phyloP scores from a whole-genome alignment of 768 basidiomycete species.

The Clitopilus hobsonii region DNA sequence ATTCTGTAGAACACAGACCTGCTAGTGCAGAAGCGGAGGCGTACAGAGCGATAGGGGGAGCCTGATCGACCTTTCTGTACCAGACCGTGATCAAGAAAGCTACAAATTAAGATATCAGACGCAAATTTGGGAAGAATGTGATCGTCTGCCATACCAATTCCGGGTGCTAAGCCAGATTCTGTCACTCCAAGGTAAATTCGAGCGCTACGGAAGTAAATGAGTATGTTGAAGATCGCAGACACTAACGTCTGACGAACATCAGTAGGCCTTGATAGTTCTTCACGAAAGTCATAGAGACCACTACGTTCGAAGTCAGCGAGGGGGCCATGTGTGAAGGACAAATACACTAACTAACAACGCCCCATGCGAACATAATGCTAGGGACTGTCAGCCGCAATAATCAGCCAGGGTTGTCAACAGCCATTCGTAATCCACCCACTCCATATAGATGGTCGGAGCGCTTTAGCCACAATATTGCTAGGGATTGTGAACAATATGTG shows the following conservation, averaged over 20 bases:
- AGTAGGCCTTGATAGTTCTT: slow-evolving; percentile 19
- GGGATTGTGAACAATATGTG: background rate
- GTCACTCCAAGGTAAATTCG: slow-evolving; percentile 20
- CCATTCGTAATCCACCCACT: slow-evolving; percentile 8
- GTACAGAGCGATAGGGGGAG: slow-evolving; percentile 48
- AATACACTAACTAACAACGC: slow-evolving; percentile 17
- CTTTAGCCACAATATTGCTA: slow-evolving; percentile 20
- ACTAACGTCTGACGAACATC: slow-evolving; percentile 18
- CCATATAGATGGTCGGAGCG: slow-evolving; percentile 22
- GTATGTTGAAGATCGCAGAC: too few relatives aligned
- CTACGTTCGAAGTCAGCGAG: slow-evolving; percentile 3
- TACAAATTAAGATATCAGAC: slow-evolving; percentile 14
- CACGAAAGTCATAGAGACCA: slow-evolving; percentile 21
- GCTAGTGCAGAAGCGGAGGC: slow-evolving; percentile 51
- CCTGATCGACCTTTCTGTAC: slow-evolving; percentile 49
- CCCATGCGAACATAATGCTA: slow-evolving; percentile 19
- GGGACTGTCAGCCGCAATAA: slow-evolving; percentile 9
- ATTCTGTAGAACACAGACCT: slow-evolving; percentile 18
- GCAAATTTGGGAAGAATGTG: background rate
- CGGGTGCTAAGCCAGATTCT: slow-evolving; percentile 20
- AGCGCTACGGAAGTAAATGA: slow-evolving; percentile 16
- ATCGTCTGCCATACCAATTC: slow-evolving; percentile 24
- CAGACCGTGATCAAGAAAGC: slow-evolving; percentile 45
- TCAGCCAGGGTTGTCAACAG: background rate
- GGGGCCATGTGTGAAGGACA: background rate